Percentiles rank a stretch among this genome's conserved stretches.
phyloP scores from a whole-genome alignment of 2,329 filamentous ascomycete genomes.

The Macrophomina pseudophaseolina region DNA sequence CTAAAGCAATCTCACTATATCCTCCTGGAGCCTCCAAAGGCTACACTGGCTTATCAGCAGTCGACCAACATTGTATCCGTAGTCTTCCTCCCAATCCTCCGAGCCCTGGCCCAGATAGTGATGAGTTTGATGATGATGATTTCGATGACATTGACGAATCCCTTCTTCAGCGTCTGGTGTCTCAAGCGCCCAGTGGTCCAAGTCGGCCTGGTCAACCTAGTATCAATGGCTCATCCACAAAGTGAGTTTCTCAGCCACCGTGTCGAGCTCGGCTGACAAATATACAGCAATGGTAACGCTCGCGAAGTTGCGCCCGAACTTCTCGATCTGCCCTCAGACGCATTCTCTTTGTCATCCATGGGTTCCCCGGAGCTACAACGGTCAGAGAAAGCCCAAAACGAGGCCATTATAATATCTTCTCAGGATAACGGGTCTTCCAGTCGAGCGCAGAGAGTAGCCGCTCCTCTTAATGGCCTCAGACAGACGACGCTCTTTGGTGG shows the following conservation, averaged over 20 bases:
- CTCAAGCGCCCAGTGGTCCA: not conserved
- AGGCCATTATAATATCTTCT: constrained; percentile 40
- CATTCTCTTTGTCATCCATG: constrained; percentile 66
- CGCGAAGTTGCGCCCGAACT: constrained; percentile 52
- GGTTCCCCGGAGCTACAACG: constrained; percentile 40
- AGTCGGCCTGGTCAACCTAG: not conserved
- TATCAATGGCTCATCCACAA: not conserved
- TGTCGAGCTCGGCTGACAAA: not conserved
- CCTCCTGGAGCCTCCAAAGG: not conserved
- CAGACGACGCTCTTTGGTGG: constrained; percentile 63
- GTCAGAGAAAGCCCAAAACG: constrained; percentile 44
- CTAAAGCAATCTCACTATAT: too few species aligned
- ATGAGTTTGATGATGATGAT: constrained; percentile 21
- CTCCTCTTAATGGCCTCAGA: constrained; percentile 51
- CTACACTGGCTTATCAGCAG: not conserved
- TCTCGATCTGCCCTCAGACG: constrained; percentile 64
- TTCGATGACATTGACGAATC: constrained; percentile 23
- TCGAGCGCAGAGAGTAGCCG: constrained; percentile 34
- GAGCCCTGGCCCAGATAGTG: not conserved
- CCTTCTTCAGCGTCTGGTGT: constrained; percentile 3
- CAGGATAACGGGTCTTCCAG: constrained; percentile 30
- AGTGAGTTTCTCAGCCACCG: not conserved
- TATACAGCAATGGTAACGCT: not conserved
- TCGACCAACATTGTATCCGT: not conserved
- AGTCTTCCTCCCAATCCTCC: constrained; percentile 5